phyloP scores from a whole-genome alignment of 129 eudicot species.

The Smallanthus sonchifolius region DNA sequence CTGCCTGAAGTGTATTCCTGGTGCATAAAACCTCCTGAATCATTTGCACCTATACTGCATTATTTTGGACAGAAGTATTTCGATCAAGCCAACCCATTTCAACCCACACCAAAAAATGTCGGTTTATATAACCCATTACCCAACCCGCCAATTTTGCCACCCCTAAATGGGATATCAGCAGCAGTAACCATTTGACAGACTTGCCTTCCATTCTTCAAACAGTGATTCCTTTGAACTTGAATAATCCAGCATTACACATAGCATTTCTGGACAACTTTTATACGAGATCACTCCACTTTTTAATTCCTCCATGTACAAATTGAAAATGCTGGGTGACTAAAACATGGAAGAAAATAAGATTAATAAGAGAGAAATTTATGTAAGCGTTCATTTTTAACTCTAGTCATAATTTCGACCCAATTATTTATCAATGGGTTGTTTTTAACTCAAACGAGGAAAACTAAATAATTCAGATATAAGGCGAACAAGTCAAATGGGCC shows the following conservation, averaged over 20 bases:
- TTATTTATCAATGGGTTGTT: not conserved
- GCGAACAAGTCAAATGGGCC: not conserved
- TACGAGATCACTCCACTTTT: constrained; percentile 57
- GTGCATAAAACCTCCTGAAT: not conserved
- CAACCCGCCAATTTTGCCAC: not conserved
- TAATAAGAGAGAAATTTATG: not conserved
- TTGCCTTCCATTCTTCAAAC: constrained; percentile 72
- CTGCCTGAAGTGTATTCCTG: not conserved
- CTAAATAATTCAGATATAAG: not conserved
- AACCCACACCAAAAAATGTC: not conserved
- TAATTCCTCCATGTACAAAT: constrained; percentile 68
- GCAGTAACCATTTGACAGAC: not conserved
- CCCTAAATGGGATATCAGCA: not conserved
- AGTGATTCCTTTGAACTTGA: constrained; percentile 41
- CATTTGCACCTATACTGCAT: not conserved
- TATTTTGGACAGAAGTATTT: not conserved
- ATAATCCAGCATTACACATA: constrained; percentile 60
- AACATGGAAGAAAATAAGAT: constrained; percentile 17
- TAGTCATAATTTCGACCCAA: not conserved
- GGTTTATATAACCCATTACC: not conserved
- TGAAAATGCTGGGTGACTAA: constrained; percentile 61
- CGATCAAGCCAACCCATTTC: not conserved
- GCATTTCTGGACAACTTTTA: constrained; percentile 66
- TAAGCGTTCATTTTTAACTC: not conserved
- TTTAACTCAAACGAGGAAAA: not conserved